Evolutionary conservation across 2,329 filamentous ascomycete genomes (phyloP).

Genomic region (Tolypocladium amazonense): DNA sequence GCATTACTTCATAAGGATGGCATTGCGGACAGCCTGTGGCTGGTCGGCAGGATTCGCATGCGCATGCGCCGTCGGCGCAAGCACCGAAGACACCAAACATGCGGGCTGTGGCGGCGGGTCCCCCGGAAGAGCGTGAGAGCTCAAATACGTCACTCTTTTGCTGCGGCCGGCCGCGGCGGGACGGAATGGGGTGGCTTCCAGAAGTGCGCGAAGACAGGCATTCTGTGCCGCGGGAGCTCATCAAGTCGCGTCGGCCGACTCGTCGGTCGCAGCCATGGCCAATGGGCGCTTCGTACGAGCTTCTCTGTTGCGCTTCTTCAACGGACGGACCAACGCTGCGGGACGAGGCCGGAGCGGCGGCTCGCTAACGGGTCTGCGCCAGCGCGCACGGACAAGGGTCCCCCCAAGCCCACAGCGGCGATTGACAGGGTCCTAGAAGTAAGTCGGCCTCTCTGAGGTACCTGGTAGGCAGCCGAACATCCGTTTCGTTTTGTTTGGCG

Average conservation of each 20-base stretch:
- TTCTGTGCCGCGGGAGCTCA: too few relatives aligned
- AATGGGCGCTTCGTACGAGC: too few relatives aligned
- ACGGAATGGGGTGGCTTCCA: not conserved
- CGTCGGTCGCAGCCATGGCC: too few relatives aligned
- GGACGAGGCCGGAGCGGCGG: not conserved
- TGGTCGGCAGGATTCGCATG: not conserved
- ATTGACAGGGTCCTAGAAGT: not conserved
- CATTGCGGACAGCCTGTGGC: not conserved
- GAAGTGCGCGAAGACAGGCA: not conserved
- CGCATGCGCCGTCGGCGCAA: not conserved
- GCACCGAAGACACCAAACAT: not conserved
- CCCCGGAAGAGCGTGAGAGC: not conserved
- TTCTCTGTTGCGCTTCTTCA: not conserved
- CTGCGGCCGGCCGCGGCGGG: not conserved
- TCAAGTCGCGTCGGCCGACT: too few relatives aligned
- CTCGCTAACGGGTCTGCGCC: not conserved
- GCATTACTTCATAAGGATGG: not conserved
- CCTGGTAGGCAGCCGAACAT: too few relatives aligned
- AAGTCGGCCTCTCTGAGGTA: too few relatives aligned
- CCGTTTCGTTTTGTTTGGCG: not conserved
- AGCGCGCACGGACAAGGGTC: not conserved
- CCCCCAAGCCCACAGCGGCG: not conserved
- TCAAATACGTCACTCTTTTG: not conserved
- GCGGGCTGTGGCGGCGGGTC: not conserved
- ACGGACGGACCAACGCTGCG: not conserved